These are phyloP conservation scores for Aspergillus sp. DNA, from an alignment of 2,329 filamentous ascomycete species.

Conservation along the genomic window DNA sequence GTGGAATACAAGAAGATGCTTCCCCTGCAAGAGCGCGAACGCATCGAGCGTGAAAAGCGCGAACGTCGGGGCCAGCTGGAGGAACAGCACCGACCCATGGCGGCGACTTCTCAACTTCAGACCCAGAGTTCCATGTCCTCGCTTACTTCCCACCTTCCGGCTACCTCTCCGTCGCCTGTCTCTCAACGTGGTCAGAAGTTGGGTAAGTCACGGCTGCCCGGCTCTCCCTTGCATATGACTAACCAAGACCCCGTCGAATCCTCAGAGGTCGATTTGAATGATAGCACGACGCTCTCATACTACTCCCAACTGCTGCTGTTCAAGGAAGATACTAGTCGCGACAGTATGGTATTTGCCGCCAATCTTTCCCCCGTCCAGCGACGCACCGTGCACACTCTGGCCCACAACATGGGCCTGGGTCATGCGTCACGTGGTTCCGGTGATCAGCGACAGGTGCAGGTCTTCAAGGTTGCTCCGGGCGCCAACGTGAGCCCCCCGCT, in stretches of 20 bases:
- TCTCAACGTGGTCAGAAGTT: conserved; percentile 50
- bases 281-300: conserved; percentile 79
- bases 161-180: conserved; percentile 67
- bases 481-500: conserved; percentile 61
- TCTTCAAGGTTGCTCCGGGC: conserved; percentile 62
- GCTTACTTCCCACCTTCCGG: conserved; percentile 63
- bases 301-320: conserved; percentile 91
- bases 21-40: conserved; percentile 86
- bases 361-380: conserved; percentile 80
- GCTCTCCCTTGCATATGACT: neutral
- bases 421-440: conserved; percentile 88
- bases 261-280: conserved; percentile 81
- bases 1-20: conserved; percentile 99
- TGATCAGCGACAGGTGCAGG: conserved; percentile 85
- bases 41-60: conserved; percentile 95
- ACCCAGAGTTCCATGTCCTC: conserved; percentile 86
- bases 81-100: conserved; percentile 84
- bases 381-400: conserved; percentile 87
- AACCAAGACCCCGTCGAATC: conserved; percentile 13
- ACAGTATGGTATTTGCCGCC: conserved; percentile 80
- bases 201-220: conserved; percentile 26
- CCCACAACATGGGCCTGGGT: conserved; percentile 89
- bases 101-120: conserved; percentile 61
- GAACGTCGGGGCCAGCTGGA: conserved; percentile 94
- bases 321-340: conserved; percentile 73